A percentile compares a stretch with the other conserved stretches of the same genome.
Conservation (phyloP, 306 rosid genomes). For the Dalbergia cochinchinensis region DNA sequence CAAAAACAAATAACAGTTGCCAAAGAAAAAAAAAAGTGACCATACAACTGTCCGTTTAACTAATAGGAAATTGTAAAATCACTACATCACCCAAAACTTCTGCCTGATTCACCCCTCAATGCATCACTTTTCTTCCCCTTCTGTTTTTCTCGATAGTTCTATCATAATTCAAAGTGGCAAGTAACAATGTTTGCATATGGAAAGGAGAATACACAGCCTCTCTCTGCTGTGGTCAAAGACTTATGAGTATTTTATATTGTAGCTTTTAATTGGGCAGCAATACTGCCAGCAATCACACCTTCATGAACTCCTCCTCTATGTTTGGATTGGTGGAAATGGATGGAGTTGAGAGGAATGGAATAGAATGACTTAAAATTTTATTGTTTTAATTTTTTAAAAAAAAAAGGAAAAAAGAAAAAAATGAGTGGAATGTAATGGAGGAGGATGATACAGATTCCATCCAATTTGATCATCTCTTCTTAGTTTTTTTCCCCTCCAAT, state of each 20-base stretch:
- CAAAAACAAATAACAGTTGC: not conserved
- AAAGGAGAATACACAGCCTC: slow-evolving; percentile 10
- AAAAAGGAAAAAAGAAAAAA: too few relatives aligned
- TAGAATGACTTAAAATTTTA: too few relatives aligned
- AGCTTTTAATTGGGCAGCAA: not conserved
- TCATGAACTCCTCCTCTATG: not conserved
- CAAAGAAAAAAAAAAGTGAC: not conserved
- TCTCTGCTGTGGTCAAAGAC: not conserved
- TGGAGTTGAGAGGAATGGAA: too few relatives aligned
- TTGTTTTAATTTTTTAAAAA: too few relatives aligned
- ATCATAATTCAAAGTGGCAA: not conserved
- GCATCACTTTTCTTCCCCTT: not conserved
- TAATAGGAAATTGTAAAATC: slow-evolving; percentile 1
- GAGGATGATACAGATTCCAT: too few relatives aligned
- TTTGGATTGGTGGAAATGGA: too few relatives aligned
- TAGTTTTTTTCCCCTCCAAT: too few relatives aligned
- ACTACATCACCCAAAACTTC: not conserved
- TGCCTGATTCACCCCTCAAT: not conserved
- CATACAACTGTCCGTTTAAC: not conserved
- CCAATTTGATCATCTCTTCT: too few relatives aligned
- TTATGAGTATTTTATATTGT: not conserved
- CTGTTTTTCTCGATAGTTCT: not conserved
- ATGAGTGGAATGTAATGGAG: too few relatives aligned
- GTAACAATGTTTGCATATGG: not conserved
- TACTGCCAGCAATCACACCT: not conserved